Conservation (phyloP, 1,139 yeast species). For the Kluyveromyces sp. region DNA sequence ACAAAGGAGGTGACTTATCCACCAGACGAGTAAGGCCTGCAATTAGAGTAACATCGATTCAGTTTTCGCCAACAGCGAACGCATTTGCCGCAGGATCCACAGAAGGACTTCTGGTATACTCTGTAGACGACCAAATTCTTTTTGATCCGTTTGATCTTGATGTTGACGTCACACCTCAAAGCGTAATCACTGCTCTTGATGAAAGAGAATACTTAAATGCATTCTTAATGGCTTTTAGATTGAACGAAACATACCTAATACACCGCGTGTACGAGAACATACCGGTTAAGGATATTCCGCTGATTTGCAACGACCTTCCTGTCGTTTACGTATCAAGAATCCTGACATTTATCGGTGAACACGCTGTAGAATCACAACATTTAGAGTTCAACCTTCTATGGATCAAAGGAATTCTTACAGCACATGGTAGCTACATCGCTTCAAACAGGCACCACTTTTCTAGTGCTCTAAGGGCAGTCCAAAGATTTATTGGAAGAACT, state of each 20-base stretch:
- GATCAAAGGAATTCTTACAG: slow-evolving; percentile 60
- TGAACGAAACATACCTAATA: slow-evolving; percentile 72
- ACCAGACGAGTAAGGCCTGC: slow-evolving; percentile 72
- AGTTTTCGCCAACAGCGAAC: slow-evolving; percentile 84
- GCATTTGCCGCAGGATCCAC: slow-evolving; percentile 95
- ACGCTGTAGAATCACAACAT: slow-evolving; percentile 72
- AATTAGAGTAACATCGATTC: slow-evolving; percentile 66
- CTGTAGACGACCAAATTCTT: slow-evolving; percentile 64
- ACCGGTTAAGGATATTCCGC: slow-evolving; percentile 64
- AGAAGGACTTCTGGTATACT: slow-evolving; percentile 80
- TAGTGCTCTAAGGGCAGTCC: slow-evolving; percentile 62
- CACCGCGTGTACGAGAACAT: slow-evolving; percentile 67
- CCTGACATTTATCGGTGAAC: slow-evolving; percentile 62
- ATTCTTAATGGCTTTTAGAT: slow-evolving; percentile 85
- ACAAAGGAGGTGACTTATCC: slow-evolving; percentile 76
- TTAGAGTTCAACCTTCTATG: slow-evolving; percentile 78
- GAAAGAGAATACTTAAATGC: slow-evolving; percentile 75
- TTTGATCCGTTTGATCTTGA: slow-evolving; percentile 97
- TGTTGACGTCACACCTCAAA: slow-evolving; percentile 80
- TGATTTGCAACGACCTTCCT: slow-evolving; percentile 66
- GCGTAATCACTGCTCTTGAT: slow-evolving; percentile 54
- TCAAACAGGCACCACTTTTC: slow-evolving; percentile 57
- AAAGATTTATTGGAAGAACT: slow-evolving; percentile 64
- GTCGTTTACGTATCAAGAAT: slow-evolving; percentile 65
- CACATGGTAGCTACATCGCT: slow-evolving; percentile 73